A percentile compares a stretch with the other conserved stretches of the same genome.
Evolutionary conservation across 2,329 filamentous ascomycete species (phyloP).

Genomic region (Blastomyces emzantsi): DNA sequence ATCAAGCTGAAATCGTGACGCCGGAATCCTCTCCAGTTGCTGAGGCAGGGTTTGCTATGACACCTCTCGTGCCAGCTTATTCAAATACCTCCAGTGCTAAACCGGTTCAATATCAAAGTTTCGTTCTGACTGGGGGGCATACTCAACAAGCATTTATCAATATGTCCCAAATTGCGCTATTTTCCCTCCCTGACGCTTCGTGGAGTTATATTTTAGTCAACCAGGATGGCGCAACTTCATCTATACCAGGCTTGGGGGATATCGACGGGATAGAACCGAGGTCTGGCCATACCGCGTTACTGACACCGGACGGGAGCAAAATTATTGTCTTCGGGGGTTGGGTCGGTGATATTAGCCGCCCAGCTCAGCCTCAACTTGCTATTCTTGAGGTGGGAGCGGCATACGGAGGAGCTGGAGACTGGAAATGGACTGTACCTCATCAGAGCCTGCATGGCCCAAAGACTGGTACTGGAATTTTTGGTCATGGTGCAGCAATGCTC

Average conservation of each 20-base stretch:
- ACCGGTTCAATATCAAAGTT: slow-evolving; percentile 64
- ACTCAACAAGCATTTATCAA: slow-evolving; percentile 79
- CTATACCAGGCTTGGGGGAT: slow-evolving; percentile 49
- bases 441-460: slow-evolving; percentile 33
- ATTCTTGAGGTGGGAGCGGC: slow-evolving; percentile 65
- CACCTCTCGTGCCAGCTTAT: slow-evolving; percentile 59
- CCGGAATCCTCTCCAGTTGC: slow-evolving; percentile 59
- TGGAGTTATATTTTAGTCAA: slow-evolving; percentile 75
- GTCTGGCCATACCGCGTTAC: slow-evolving; percentile 78
- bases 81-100: slow-evolving; percentile 55
- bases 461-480: slow-evolving; percentile 46
- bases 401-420: slow-evolving; percentile 48
- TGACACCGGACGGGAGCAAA: slow-evolving; percentile 68
- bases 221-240: slow-evolving; percentile 35
- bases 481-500: slow-evolving; percentile 54
- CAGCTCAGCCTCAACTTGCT: slow-evolving; percentile 73
- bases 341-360: slow-evolving; percentile 69
- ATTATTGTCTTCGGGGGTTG: slow-evolving; percentile 81
- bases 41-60: slow-evolving; percentile 81
- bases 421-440: slow-evolving; percentile 37
- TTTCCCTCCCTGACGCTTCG: slow-evolving; percentile 73
- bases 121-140: slow-evolving; percentile 77
- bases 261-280: slow-evolving; percentile 59
- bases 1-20: slow-evolving; percentile 40
- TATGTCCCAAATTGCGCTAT: slow-evolving; percentile 83